phyloP scores from a whole-genome alignment of 2,329 filamentous ascomycete species.

The Mycogone perniciosa region DNA sequence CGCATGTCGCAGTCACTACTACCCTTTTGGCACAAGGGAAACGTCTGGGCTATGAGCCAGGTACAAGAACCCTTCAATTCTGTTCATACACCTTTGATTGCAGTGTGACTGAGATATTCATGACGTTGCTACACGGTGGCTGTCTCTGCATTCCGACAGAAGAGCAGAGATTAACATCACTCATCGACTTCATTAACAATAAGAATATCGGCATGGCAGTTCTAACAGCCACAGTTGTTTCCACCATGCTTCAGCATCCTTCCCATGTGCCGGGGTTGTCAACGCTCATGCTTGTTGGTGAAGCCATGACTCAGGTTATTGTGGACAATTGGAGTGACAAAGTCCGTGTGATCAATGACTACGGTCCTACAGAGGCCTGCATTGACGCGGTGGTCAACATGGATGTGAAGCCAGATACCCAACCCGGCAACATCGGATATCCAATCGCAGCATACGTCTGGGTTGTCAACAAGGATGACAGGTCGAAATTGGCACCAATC shows the following conservation, averaged over 20 bases:
- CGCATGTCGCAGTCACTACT: neutral
- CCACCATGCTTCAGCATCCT: neutral
- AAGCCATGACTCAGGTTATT: too few species aligned
- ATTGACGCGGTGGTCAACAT: too few species aligned
- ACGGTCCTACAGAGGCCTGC: too few species aligned
- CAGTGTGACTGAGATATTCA: constrained; percentile 2
- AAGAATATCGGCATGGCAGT: constrained; percentile 1
- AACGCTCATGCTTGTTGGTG: too few species aligned
- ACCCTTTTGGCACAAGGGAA: neutral
- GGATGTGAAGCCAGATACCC: too few species aligned
- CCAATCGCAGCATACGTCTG: neutral
- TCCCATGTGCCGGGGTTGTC: too few species aligned
- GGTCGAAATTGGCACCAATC: neutral
- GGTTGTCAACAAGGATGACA: neutral
- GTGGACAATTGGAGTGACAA: too few species aligned
- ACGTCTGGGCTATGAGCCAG: neutral
- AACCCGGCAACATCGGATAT: too few species aligned
- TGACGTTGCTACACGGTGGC: constrained; percentile 5
- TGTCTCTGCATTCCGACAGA: constrained; percentile 11
- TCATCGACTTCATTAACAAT: neutral
- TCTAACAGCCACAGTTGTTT: constrained; percentile 4
- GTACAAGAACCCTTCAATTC: constrained; percentile 3
- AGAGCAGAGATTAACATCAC: constrained; percentile 2
- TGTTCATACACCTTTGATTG: constrained; percentile 8
- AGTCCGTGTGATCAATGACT: too few species aligned